Percentiles rank a stretch among this genome's conserved stretches.
Conservation (phyloP, 768 basidiomycete species). For the Boletus patriciae region DNA sequence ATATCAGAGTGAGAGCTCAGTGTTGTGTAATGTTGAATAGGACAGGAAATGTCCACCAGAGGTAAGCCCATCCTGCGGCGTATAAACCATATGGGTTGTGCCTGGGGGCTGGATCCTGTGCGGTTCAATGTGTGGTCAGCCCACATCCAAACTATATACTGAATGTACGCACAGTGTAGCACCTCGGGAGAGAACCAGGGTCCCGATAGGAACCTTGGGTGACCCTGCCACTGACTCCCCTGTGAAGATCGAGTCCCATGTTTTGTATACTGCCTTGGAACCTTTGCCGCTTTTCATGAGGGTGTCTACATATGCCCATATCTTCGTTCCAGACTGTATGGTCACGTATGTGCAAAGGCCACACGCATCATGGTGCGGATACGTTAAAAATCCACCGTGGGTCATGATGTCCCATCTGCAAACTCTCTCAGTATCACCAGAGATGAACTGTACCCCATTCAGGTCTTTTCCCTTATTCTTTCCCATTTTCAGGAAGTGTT, state of each 20-base stretch:
- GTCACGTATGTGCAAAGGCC: not conserved
- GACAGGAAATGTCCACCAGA: not conserved
- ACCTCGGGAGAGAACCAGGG: no score
- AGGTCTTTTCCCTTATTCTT: not conserved
- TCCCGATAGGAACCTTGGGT: no score
- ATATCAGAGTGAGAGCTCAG: not conserved
- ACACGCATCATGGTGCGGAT: not conserved
- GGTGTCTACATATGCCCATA: not conserved
- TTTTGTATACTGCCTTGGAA: no score
- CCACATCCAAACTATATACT: no score
- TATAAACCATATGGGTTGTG: not conserved
- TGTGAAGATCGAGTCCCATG: no score
- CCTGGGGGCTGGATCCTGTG: conserved; percentile 4
- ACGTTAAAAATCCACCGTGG: not conserved
- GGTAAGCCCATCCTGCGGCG: not conserved
- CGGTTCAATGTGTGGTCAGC: not conserved
- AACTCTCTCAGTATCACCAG: not conserved
- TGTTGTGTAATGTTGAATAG: not conserved
- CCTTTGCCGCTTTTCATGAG: no score
- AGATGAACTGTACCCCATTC: not conserved
- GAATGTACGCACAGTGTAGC: no score
- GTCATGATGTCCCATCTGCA: conserved; percentile 4
- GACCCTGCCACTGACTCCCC: no score
- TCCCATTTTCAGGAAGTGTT: not conserved
- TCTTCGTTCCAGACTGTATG: not conserved